Evolutionary conservation across 306 rosid genomes (phyloP), one percentile per base, ranked within the genome.

Genomic region (Trifolium pratense): DNA sequence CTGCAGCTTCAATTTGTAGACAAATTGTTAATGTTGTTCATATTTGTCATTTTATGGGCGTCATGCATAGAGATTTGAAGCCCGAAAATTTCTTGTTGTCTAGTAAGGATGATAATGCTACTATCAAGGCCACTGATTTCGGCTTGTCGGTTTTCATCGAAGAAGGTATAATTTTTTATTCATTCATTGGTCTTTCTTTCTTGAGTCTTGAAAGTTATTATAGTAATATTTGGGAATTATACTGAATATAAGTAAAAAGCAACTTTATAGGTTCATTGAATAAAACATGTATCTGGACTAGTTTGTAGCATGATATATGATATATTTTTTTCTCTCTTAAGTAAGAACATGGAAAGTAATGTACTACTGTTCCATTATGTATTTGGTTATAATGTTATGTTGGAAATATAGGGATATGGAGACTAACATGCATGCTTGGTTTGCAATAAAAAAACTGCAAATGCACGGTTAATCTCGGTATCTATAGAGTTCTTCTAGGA

Each of bases 71-170:
- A 78, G 98, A 92, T 79, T 84, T 92, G 39, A 90, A 92, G 84
- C 98, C 98, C 3, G 97, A 92, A 87, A 92, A 92, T 86, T 92
- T 92, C 87, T 84, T 92, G 84, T 79, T 90, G 2, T 86, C 98
- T 42, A 80, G 93, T 80, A 90, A 85, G 83, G 89, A 87, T 55
- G 91, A 87, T 46, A 82, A 73, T 77, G 89, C 96, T 23, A 82
- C 77, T 80, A 79, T 93, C 63, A 93, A 93, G 82, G 96, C 90
- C 32, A 90, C 97, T 3, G 98, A 90, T 87, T 93, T 93, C 68
- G 98, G 98, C 56, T 75, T 93, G 74, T 93, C 97, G 0, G 97
- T 90, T 67, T 93, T 87, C 84, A 93, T 93, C 18, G 96, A 93
- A 82, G 91, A 93, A 78, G 97, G 98, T 93, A 75, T 40, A 68